Percentiles rank a stretch among this genome's conserved stretches.
Evolutionary conservation across 768 basidiomycete genomes (phyloP).

Genomic region (Agrocybe pediades): DNA sequence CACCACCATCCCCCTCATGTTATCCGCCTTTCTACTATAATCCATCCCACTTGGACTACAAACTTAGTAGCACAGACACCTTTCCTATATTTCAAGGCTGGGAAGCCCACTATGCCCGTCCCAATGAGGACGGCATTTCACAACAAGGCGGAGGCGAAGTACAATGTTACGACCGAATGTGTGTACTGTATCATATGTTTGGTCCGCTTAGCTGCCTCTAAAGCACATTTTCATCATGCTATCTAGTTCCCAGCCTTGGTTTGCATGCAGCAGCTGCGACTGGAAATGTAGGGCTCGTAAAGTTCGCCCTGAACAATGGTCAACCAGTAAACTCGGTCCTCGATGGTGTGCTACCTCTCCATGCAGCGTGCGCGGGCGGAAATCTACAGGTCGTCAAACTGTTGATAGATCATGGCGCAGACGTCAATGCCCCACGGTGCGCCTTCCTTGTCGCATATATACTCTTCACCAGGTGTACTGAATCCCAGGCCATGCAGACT

Average conservation of each 20-base stretch:
- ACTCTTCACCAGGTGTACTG: constrained; percentile 4
- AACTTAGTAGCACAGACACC: constrained; percentile 3
- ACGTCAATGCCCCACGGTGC: constrained; percentile 93
- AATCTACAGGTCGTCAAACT: constrained; percentile 85
- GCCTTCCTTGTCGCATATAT: constrained; percentile 23
- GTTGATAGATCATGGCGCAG: constrained; percentile 92
- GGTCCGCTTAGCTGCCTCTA: background rate
- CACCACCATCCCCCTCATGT: constrained; percentile 10
- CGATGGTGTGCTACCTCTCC: constrained; percentile 95
- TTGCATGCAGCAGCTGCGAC: constrained; percentile 77
- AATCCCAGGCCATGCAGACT: constrained; percentile 43
- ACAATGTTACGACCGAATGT: constrained; percentile 63
- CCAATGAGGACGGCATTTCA: constrained; percentile 47
- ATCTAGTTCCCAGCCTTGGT: constrained; percentile 71
- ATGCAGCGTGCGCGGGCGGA: constrained; percentile 92
- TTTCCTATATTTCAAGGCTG: constrained; percentile 14
- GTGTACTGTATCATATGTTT: constrained; percentile 27
- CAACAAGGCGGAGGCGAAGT: constrained; percentile 51
- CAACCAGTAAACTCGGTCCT: constrained; percentile 97
- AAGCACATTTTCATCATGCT: constrained; percentile 11
- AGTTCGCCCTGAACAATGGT: constrained; percentile 90
- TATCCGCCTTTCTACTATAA: background rate
- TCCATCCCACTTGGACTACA: background rate
- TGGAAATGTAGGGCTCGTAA: constrained; percentile 91
- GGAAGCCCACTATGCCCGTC: constrained; percentile 43